phyloP scores from a whole-genome alignment of 768 basidiomycete genomes.

The Leccinum fibrillosum region DNA sequence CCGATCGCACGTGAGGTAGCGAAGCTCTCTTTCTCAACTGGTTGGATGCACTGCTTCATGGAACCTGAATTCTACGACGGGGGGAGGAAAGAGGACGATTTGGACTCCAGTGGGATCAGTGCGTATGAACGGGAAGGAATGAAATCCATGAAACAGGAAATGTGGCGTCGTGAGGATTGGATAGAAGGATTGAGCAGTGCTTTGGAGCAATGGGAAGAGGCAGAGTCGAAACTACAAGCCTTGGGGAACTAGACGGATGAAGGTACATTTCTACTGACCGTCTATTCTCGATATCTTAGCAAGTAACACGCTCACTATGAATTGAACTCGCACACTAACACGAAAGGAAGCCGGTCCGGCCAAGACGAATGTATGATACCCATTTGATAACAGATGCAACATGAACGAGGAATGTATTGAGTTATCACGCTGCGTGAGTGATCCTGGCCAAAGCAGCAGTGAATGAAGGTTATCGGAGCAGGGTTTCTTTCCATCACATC shows the following conservation, averaged over 20 bases:
- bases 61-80: slow-evolving; percentile 23
- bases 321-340: too few species aligned
- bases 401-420: too few species aligned
- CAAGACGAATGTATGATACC: too few species aligned
- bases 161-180: slow-evolving; percentile 13
- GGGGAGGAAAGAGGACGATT: not conserved
- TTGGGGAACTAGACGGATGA: not conserved
- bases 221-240: slow-evolving; percentile 7
- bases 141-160: slow-evolving; percentile 11
- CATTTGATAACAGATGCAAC: too few species aligned
- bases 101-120: slow-evolving; percentile 9
- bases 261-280: not conserved
- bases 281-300: too few species aligned
- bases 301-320: too few species aligned
- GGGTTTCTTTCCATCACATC: too few species aligned
- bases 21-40: slow-evolving; percentile 9
- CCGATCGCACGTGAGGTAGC: slow-evolving; percentile 13
- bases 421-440: too few species aligned
- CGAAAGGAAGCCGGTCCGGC: too few species aligned
- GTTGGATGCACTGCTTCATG: slow-evolving; percentile 3
- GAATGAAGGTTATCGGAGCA: too few species aligned
- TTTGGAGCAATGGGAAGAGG: slow-evolving; percentile 18
- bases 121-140: slow-evolving; percentile 18
- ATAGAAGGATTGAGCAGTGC: slow-evolving; percentile 6
- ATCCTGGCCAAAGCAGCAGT: too few species aligned